Evolutionary conservation across 345 rosid genomes (phyloP), one percentile per base, ranked within the genome.

Genomic region (Excoecaria cochinchinensis): DNA sequence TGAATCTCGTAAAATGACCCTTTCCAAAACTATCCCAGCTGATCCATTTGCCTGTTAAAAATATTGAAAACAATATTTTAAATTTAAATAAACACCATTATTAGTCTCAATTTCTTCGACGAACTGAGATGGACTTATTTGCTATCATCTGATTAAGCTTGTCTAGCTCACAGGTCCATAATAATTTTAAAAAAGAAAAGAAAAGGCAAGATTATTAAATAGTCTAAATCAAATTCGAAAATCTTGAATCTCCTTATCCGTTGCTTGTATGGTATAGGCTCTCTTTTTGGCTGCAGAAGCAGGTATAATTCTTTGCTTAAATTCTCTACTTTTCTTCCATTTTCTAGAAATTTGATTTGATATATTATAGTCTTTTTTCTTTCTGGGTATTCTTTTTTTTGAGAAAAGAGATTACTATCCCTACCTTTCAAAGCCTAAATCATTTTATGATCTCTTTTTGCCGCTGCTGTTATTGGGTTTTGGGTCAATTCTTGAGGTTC

Each of bases 251-350:
- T 4, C 51, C 7, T 42, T 12, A 40, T 66, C 70, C 39, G 64
- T 59, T 59, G 39, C 64, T 59, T 59, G 7, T 59, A 36, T 24
- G 38, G 10, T 59, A 59, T 10, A 59, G 16, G n/a, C 17, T 10
- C 0, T 42, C 7, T 8, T 47, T 42, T 66, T 50, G 70, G 51
- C n/a, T 8, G 36, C n/a, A 42, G 10, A 1, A 44, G 8, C 69
- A 66, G 69, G 69, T 66, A 66, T 66, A 66, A 12, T 40, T n/a
- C 48, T 66, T 66, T 59, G 64, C 64, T 59, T 59, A 59, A 11
- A 24, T 5, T 6, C 17, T 14, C 63, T 59, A 14, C 64, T 59
- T 59, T 59, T 59, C 25, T 56, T 7, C 21, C 60, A 9, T 19
- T 24, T 56, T 56, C 39, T 59, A 58, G 13, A 58, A 22, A 21